Base-by-base conservation (phyloP, 2,329 filamentous ascomycete species). In the Sarocladiaceae sp. region DNA sequence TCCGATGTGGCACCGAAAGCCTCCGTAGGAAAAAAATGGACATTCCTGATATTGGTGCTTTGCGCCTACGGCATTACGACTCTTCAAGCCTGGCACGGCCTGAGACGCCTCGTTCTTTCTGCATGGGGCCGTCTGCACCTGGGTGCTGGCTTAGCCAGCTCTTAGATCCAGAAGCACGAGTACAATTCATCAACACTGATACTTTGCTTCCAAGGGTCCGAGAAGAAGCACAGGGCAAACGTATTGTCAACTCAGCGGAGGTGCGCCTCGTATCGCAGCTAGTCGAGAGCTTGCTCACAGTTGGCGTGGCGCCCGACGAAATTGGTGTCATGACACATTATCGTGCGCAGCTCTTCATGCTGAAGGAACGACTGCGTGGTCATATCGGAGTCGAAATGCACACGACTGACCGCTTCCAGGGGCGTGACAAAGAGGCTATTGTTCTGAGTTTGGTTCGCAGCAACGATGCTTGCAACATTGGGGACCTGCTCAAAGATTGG, bases 311-410 rank as follows among this genome's bases (percentile, higher is more conserved):
- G 0, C 79, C 87, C 0, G 72, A 74, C 0, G 87, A 93, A 50
- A 91, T 99, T 53, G 94, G 94, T 44, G 87, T 99, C 58, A 97
- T 99, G 73, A 97, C 94, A 15, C 91, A 97, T 68, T 99, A 99
- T 69, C 88, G 94, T 54, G 92, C 88, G 5, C 94, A 99, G 67
- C 82, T 99, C 1, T 85, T 90, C 0, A 75, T 96, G 2, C 77
- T 99, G 1, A 88, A 89, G 57, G 83, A 92, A 55, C 78, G 77
- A 11, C 80, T 96, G 29, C 81, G 82, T 28, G 74, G 71, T 37
- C 69, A 77, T 59, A 53, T 75, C 0, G 80, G 81, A 2, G 84
- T 99, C 1, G 94, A 99, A 69, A 91, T 97, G 79, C 91, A 99
- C 69, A 97, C 94, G 0, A 92, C 94, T 3, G 94, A 99, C 70